These are phyloP conservation scores for Trichoderma simmonsii DNA, from an alignment of 2,329 filamentous ascomycete species.

Conservation along the genomic window DNA sequence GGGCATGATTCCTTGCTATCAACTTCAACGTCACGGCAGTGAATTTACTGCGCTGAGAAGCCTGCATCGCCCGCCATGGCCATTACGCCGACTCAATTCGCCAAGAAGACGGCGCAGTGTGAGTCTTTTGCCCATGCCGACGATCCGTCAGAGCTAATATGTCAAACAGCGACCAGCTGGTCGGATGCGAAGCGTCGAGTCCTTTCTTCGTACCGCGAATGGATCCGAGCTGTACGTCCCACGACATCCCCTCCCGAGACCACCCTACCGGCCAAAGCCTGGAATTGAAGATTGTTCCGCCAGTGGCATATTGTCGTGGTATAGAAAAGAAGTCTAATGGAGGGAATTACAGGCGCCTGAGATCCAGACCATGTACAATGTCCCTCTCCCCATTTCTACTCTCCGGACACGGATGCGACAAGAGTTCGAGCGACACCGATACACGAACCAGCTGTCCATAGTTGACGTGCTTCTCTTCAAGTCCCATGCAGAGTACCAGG, in stretches of 20 bases:
- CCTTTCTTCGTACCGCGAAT: conserved; percentile 85
- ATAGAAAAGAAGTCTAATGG: neutral
- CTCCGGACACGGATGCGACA: conserved; percentile 93
- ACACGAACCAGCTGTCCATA: conserved; percentile 81
- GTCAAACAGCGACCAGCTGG: conserved; percentile 75
- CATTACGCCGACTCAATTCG: conserved; percentile 91
- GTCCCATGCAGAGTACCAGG: conserved; percentile 92
- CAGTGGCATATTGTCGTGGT: neutral
- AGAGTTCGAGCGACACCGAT: conserved; percentile 95
- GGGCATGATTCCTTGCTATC: conserved; percentile 26
- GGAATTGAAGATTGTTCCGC: neutral
- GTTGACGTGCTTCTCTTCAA: conserved; percentile 89
- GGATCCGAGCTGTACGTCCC: conserved; percentile 86
- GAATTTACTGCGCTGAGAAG: conserved; percentile 28
- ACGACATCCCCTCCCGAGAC: neutral
- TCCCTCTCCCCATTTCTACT: conserved; percentile 81
- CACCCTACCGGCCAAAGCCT: neutral
- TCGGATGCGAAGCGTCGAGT: conserved; percentile 83
- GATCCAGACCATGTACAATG: conserved; percentile 94
- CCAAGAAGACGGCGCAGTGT: conserved; percentile 76
- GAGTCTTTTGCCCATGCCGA: conserved; percentile 35
- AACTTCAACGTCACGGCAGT: conserved; percentile 32
- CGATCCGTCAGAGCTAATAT: conserved; percentile 34
- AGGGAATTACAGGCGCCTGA: conserved; percentile 71
- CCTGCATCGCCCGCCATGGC: conserved; percentile 61